These are phyloP conservation scores for Phytopythium aichiense DNA, from an alignment of 352 stramenopile species.

Conservation along the genomic window DNA sequence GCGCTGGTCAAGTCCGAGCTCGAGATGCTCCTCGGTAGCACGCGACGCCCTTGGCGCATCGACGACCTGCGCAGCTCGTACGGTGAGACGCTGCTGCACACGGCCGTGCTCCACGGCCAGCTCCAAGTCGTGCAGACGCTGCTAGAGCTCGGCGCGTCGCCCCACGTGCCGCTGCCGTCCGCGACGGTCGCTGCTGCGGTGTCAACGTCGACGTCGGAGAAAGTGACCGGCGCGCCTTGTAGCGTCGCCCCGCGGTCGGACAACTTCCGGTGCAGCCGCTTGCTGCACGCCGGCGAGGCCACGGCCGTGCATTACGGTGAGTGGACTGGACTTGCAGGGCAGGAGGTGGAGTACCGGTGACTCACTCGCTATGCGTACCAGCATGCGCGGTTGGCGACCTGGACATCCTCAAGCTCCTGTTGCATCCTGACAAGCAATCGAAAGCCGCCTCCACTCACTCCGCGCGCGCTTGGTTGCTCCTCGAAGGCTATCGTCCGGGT, in stretches of 20 bases:
- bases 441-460: not conserved
- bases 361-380: conserved; percentile 2
- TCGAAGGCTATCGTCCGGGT: conserved; percentile 23
- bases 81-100: conserved; percentile 67
- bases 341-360: not conserved
- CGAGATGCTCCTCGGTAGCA: not conserved
- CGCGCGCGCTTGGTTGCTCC: conserved; percentile 6
- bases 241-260: conserved; percentile 43
- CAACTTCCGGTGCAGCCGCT: conserved; percentile 55
- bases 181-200: conserved; percentile 6
- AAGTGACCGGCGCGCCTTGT: conserved; percentile 26
- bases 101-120: conserved; percentile 54
- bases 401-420: conserved; percentile 58
- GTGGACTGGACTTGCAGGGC: not conserved
- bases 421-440: conserved; percentile 9
- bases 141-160: conserved; percentile 40
- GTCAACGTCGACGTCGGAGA: conserved; percentile 5
- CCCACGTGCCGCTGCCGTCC: conserved; percentile 25
- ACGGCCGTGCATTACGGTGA: conserved; percentile 65
- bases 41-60: conserved; percentile 1
- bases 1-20: conserved; percentile 18
- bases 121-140: conserved; percentile 45
- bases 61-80: conserved; percentile 30
- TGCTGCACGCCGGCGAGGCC: conserved; percentile 46
- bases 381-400: conserved; percentile 47